Conservation (phyloP, 208 protist genomes). For the Trypanosoma theileri region DNA sequence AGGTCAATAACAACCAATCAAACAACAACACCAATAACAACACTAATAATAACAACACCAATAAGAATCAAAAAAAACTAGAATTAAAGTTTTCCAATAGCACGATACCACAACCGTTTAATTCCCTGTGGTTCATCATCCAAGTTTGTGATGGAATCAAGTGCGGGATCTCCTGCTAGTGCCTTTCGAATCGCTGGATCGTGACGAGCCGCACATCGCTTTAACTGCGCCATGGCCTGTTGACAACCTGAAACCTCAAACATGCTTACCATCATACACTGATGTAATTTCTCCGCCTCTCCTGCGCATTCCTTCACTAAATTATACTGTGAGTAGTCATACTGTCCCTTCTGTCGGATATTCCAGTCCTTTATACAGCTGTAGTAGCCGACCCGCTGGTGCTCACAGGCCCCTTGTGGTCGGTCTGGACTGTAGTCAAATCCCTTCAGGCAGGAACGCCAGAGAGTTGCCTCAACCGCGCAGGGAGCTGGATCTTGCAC, state of each 20-base stretch:
- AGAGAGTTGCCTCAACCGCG: slow-evolving; percentile 63
- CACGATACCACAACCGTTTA: slow-evolving; percentile 72
- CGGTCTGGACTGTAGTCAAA: slow-evolving; percentile 84
- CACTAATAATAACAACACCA: neutral
- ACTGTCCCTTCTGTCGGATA: slow-evolving; percentile 32
- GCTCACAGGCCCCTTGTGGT: slow-evolving; percentile 67
- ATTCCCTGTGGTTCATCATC: slow-evolving; percentile 63
- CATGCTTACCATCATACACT: slow-evolving; percentile 92
- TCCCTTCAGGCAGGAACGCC: slow-evolving; percentile 84
- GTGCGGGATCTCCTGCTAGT: slow-evolving; percentile 60
- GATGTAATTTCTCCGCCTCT: slow-evolving; percentile 79
- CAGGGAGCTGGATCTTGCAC: slow-evolving; percentile 60
- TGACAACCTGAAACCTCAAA: slow-evolving; percentile 81
- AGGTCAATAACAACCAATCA: too few species aligned
- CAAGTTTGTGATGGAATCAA: slow-evolving; percentile 29
- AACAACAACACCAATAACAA: neutral
- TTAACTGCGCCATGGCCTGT: slow-evolving; percentile 70
- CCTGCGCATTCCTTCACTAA: slow-evolving; percentile 46
- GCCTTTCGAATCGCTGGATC: slow-evolving; percentile 50
- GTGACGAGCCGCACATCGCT: slow-evolving; percentile 63
- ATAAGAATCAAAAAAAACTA: slow-evolving; percentile 1
- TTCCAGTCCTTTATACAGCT: slow-evolving; percentile 80
- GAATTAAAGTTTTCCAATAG: slow-evolving; percentile 76
- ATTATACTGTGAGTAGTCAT: slow-evolving; percentile 70
- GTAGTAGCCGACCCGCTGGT: slow-evolving; percentile 70